Conservation (phyloP, 192 early-diverging fungal species). For the Pecoramyces ruminantium region DNA sequence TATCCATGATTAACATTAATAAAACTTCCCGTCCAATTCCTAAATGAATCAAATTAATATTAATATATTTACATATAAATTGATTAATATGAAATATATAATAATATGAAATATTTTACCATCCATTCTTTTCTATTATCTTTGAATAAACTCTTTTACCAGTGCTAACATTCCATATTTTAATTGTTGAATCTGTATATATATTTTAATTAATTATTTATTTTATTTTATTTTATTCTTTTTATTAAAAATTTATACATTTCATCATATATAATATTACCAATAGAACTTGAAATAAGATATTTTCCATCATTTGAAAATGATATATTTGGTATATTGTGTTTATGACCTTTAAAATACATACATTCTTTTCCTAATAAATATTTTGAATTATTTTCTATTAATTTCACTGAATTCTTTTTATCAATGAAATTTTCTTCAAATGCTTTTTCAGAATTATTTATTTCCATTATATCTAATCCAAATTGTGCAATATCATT, state of each 20-base stretch:
- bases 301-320: neutral
- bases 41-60: neutral
- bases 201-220: too few species aligned
- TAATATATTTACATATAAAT: too few species aligned
- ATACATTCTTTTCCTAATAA: neutral
- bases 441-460: neutral
- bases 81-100: too few species aligned
- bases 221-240: too few species aligned
- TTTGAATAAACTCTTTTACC: neutral
- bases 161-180: neutral
- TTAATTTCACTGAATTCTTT: neutral
- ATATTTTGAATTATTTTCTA: neutral
- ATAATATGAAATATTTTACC: too few species aligned
- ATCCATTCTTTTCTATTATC: neutral
- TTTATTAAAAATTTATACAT: too few species aligned
- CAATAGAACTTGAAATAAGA: neutral
- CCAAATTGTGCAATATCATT: too few species aligned
- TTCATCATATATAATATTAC: too few species aligned
- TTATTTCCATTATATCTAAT: neutral
- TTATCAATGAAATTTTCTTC: neutral
- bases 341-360: neutral
- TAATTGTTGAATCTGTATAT: neutral
- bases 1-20: neutral
- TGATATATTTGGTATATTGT: neutral
- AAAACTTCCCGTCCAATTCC: neutral